A percentile compares a stretch with the other conserved stretches of the same genome.
phyloP scores from a whole-genome alignment of 306 rosid species.

The Hippophae tibetana region DNA sequence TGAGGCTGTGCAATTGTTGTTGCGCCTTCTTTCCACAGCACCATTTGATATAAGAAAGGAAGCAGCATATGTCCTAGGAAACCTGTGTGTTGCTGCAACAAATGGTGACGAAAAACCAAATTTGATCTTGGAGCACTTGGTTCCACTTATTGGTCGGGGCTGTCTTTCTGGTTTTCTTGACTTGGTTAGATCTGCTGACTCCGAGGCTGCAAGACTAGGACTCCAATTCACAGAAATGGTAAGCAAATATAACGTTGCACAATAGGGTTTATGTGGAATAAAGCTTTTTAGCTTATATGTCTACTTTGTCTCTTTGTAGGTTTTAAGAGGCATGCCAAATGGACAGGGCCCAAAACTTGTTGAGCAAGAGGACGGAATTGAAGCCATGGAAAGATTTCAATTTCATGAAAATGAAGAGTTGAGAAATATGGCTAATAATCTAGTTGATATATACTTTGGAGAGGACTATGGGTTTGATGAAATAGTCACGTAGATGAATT shows the following conservation, averaged over 20 bases:
- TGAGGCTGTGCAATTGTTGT: conserved; percentile 52
- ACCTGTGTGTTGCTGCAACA: conserved; percentile 70
- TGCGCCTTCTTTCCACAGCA: conserved; percentile 60
- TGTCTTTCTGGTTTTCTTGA: conserved; percentile 79
- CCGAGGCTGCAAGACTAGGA: conserved; percentile 85
- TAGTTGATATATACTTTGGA: conserved; percentile 85
- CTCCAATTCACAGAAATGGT: conserved; percentile 90
- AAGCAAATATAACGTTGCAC: conserved; percentile 19
- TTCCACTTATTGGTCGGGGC: conserved; percentile 63
- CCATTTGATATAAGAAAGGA: conserved; percentile 86
- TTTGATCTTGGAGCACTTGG: conserved; percentile 67
- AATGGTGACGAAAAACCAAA: conserved; percentile 54
- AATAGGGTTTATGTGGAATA: too few species aligned
- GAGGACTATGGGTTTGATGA: conserved; percentile 83
- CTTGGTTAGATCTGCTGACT: conserved; percentile 76
- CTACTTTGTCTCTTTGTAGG: conserved; percentile 34
- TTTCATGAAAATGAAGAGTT: conserved; percentile 90
- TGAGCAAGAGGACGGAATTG: conserved; percentile 85
- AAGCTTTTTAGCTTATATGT: background rate
- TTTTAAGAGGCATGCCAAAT: conserved; percentile 83
- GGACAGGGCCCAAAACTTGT: conserved; percentile 83
- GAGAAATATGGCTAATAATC: conserved; percentile 78
- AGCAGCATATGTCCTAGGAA: conserved; percentile 84
- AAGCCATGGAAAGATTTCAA: conserved; percentile 96
- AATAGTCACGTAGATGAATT: conserved; percentile 14